Evolutionary conservation across 768 basidiomycete genomes (phyloP).

Genomic region (Kwoniella dejecticola): DNA sequence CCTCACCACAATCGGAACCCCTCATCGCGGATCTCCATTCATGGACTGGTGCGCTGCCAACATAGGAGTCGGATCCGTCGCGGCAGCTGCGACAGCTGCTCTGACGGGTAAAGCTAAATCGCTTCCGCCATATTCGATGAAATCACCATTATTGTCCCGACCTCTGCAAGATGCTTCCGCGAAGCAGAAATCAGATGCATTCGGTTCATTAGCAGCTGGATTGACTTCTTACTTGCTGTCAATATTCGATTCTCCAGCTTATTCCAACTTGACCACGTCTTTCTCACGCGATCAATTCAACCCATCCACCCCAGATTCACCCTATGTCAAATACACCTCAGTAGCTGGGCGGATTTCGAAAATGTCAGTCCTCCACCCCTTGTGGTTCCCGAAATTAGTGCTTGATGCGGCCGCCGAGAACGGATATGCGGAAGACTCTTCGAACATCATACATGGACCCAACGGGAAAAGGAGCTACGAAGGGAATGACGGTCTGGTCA

Average conservation of each 20-base stretch:
- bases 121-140: slow-evolving; percentile 59
- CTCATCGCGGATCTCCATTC: slow-evolving; percentile 94
- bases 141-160: slow-evolving; percentile 57
- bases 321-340: slow-evolving; percentile 88
- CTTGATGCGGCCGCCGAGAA: slow-evolving; percentile 79
- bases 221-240: slow-evolving; percentile 85
- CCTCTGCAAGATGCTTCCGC: slow-evolving; percentile 18
- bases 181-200: slow-evolving; percentile 32
- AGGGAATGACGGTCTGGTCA: slow-evolving; percentile 91
- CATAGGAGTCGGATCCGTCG: slow-evolving; percentile 74
- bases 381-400: slow-evolving; percentile 95
- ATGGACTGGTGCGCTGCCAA: slow-evolving; percentile 99
- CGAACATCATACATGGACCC: slow-evolving; percentile 25
- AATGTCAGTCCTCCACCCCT: slow-evolving; percentile 66
- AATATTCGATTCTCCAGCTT: slow-evolving; percentile 92
- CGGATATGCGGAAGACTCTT: slow-evolving; percentile 57
- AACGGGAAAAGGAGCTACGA: slow-evolving; percentile 49
- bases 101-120: slow-evolving; percentile 31
- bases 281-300: slow-evolving; percentile 63
- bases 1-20: slow-evolving; percentile 85
- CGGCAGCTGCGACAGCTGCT: slow-evolving; percentile 41
- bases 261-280: slow-evolving; percentile 83
- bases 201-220: slow-evolving; percentile 73
- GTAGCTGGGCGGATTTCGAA: slow-evolving; percentile 73
- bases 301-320: slow-evolving; percentile 63